Evolutionary conservation across 2,329 filamentous ascomycete species (phyloP).

Genomic region (Aspergillus intermedius): DNA sequence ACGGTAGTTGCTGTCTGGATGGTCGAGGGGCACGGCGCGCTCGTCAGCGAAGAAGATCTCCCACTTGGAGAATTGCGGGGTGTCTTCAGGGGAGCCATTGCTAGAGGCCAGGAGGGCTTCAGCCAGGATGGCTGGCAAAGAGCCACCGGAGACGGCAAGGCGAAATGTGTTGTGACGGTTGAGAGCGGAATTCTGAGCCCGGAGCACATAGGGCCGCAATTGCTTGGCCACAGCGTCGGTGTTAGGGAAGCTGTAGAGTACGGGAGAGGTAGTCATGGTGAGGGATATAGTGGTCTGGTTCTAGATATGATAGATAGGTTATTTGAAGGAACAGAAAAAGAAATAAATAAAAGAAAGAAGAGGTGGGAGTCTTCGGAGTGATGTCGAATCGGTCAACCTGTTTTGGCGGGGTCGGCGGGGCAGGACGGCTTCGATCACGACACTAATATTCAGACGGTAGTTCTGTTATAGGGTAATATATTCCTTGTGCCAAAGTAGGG

Average conservation of each 20-base stretch:
- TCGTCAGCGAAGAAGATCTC: conserved; percentile 99
- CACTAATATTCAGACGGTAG: too few species aligned
- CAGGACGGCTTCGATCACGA: neutral
- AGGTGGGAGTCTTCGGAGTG: neutral
- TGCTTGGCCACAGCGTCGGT: conserved; percentile 64
- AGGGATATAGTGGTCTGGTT: conserved; percentile 1
- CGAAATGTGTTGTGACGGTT: conserved; percentile 79
- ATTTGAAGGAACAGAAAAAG: conserved; percentile 1
- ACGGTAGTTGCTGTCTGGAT: conserved; percentile 89
- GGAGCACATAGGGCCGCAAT: conserved; percentile 75
- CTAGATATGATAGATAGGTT: conserved; percentile 2
- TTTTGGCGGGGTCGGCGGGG: conserved; percentile 1
- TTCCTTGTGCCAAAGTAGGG: too few species aligned
- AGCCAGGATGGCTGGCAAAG: conserved; percentile 79
- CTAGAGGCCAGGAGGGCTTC: conserved; percentile 64
- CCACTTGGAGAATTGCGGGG: conserved; percentile 76
- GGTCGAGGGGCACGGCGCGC: conserved; percentile 83
- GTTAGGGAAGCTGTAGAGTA: conserved; percentile 73
- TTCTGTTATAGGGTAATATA: neutral
- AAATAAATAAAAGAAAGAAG: neutral
- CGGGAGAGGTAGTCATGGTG: conserved; percentile 41
- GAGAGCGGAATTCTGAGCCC: conserved; percentile 72
- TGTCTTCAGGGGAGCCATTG: conserved; percentile 51
- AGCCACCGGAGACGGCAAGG: conserved; percentile 87
- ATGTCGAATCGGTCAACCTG: neutral